Evolutionary conservation across 352 stramenopile genomes (phyloP), one percentile per base, ranked within the genome.

Genomic region (Elongisporangium prolatum): DNA sequence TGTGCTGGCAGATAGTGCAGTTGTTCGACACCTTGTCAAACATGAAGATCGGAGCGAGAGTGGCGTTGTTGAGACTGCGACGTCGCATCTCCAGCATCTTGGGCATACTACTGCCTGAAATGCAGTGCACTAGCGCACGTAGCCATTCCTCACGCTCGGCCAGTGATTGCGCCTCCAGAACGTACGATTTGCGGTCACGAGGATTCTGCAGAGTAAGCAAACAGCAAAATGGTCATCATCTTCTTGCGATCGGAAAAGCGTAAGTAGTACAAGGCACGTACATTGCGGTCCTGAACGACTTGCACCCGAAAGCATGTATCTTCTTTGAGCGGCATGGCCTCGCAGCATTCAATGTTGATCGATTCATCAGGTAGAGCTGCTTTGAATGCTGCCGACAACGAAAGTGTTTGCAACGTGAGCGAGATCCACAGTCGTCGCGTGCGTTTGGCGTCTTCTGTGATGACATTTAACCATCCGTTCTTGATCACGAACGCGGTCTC

Each of bases 11-110:
- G 50, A 93, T 88, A 53, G 82, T 93, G 65, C 86, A 95, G 16
- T 91, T 82, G 57, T 88, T 91, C 44, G 84, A 93, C 54, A 90
- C 71, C 63, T 91, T 91, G 74, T 91, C 77, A 54, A 92, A 94
- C 73, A 94, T 89, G 61, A 91, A 88, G 65, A 95, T 88, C n/a
- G 86, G 83, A 17, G 85, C 86, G 49, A 90, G 69, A 38, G 75
- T 84, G 54, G 86, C 75, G 61, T 76, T 81, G 61, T 87, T 89
- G 62, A 95, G 68, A 49, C 80, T 88, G 3, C 74, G 69, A 21
- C 85, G 80, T 8, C 79, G 76, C 67, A 93, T 68, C 50, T 84
- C 80, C 4, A 77, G 47, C 48, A 73, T 69, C 38, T 69, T 67
- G 0, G 71, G 54, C 49, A 78, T 59, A 21, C 71, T 63, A 28